phyloP scores from a whole-genome alignment of 164 flowering plant genomes.

The Piper betle region DNA sequence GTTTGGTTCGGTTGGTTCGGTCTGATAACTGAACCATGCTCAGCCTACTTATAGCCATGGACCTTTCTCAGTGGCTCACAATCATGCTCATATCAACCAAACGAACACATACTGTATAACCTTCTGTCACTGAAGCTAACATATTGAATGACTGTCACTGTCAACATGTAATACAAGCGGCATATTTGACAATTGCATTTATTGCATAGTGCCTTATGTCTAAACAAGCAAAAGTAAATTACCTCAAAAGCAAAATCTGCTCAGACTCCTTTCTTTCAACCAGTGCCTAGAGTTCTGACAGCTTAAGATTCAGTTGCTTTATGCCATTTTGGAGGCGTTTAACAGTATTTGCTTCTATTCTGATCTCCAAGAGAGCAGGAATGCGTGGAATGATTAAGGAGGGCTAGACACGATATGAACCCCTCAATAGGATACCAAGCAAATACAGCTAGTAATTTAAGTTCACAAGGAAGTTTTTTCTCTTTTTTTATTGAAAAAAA shows the following conservation, averaged over 20 bases:
- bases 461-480: background rate
- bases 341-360: constrained; percentile 62
- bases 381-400: constrained; percentile 67
- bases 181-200: background rate
- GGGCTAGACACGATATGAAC: background rate
- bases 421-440: background rate
- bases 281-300: constrained; percentile 69
- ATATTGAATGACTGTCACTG: no score
- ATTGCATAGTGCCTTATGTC: background rate
- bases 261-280: constrained; percentile 74
- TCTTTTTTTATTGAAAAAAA: no score
- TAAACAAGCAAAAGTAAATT: background rate
- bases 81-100: no score
- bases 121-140: no score
- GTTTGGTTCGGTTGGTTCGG: no score
- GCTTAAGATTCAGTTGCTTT: constrained; percentile 59
- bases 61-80: no score
- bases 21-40: no score
- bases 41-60: no score
- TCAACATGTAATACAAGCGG: no score
- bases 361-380: constrained; percentile 74
- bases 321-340: constrained; percentile 67
- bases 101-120: no score
- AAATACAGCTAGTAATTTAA: background rate
- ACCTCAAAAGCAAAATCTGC: constrained; percentile 47